Conservation (phyloP, 2,329 filamentous ascomycete genomes). For the Exserohilum turcica region DNA sequence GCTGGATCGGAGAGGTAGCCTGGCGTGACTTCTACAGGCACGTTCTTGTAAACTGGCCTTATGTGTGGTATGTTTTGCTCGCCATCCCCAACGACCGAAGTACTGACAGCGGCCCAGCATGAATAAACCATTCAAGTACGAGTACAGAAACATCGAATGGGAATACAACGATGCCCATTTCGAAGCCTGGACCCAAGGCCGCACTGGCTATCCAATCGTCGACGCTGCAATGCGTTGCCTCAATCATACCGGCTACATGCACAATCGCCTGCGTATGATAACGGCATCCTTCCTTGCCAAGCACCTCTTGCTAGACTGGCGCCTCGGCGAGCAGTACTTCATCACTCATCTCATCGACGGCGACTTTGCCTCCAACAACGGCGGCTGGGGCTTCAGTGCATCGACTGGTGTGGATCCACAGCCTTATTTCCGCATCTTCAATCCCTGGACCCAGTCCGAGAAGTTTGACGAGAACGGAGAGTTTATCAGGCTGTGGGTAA, state of each 20-base stretch:
- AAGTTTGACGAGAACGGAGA: conserved; percentile 79
- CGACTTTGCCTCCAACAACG: conserved; percentile 60
- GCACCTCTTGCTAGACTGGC: conserved; percentile 58
- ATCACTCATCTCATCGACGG: conserved; percentile 56
- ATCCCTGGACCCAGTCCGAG: conserved; percentile 81
- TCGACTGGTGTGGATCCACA: conserved; percentile 80
- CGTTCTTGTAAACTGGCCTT: conserved; percentile 83
- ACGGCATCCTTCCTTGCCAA: conserved; percentile 56
- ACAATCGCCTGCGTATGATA: conserved; percentile 60
- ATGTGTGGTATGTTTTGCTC: conserved; percentile 64
- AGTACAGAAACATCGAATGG: conserved; percentile 83
- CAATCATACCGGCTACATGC: conserved; percentile 57
- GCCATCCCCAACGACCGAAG: background rate
- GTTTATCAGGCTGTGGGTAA: conserved; percentile 83
- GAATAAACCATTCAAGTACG: conserved; percentile 80
- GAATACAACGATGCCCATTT: conserved; percentile 64
- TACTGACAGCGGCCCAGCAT: conserved; percentile 53
- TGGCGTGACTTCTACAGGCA: conserved; percentile 60
- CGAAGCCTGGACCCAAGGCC: conserved; percentile 64
- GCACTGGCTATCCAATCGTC: conserved; percentile 55
- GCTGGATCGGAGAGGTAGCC: conserved; percentile 59
- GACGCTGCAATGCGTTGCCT: conserved; percentile 60
- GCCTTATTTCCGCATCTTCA: conserved; percentile 91
- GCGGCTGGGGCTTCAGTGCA: conserved; percentile 69
- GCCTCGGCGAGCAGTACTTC: conserved; percentile 58